Percentiles rank a stretch among this genome's conserved stretches.
These are phyloP conservation scores for Trichosporon coremiiforme DNA, from an alignment of 1,284 basidiomycete genomes.

Conservation along the genomic window DNA sequence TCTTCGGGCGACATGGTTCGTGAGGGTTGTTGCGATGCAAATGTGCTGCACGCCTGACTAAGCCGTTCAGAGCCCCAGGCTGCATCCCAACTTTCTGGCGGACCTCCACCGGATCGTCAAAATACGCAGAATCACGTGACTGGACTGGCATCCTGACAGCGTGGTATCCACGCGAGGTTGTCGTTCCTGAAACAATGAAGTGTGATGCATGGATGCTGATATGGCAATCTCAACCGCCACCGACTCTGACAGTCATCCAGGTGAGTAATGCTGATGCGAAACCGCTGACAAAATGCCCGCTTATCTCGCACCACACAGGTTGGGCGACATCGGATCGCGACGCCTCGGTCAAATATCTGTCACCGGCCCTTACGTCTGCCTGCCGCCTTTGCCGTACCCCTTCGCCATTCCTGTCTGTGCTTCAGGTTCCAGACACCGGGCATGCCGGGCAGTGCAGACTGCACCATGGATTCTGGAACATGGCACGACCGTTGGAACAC, in stretches of 20 bases:
- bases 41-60: background rate
- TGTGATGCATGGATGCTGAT: background rate
- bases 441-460: too few species aligned
- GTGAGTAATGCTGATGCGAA: background rate
- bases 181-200: background rate
- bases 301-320: background rate
- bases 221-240: background rate
- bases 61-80: background rate
- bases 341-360: background rate
- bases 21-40: background rate
- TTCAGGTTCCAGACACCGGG: background rate
- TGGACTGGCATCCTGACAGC: background rate
- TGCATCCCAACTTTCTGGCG: conserved; percentile 3
- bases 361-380: background rate
- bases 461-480: background rate
- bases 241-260: background rate
- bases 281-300: background rate
- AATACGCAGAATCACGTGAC: background rate
- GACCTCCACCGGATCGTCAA: conserved; percentile 16
- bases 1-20: conserved; percentile 17
- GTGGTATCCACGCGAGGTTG: background rate
- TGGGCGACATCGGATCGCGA: background rate
- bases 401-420: background rate
- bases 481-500: background rate
- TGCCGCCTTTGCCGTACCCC: background rate